Evolutionary conservation across 2,329 filamentous ascomycete species (phyloP), one percentile per base, ranked within the genome.

Genomic region (Colletotrichum cuscutae): DNA sequence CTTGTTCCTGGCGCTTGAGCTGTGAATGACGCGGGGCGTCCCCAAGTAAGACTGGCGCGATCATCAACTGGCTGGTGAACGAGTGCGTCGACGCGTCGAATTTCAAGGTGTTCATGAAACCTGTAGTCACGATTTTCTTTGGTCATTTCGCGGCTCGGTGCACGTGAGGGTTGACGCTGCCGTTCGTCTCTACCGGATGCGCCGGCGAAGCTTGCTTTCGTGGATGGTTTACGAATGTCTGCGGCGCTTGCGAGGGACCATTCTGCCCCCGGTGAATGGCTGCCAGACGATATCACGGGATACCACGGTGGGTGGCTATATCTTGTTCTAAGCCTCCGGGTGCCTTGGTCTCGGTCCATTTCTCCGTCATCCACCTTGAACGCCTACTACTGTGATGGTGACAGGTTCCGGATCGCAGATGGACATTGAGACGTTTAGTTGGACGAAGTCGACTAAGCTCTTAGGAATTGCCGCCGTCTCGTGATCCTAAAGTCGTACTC

Each of bases 1-100:
- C 67, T 69, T 46, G 71, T 73, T 71, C 67, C 71, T 73, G 67
- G 71, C 67, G 66, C 66, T 71, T 65, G 60, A 30, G 49, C 52
- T 46, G 24, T 58, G 53, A 58, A 32, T 22, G 63, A 46, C 35
- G 63, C 52, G 28, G n/a, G 28, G 24, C 12, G 52, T 9, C 60
- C n/a, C 24, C 28, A 53, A 8, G 35, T n/a, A 49, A 49, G 19
- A 19, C 42, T 19, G 19, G n/a, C 60, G 13, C 28, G 60, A 53
- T 35, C 15, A 42, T 22, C 9, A 53, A 35, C 28, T 32, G n/a
- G 28, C 15, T 22, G 42, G 24, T 3, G 60, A 28, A 22, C 13
- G 5, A 19, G 7, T 7, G 46, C n/a, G 24, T 28, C 61, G 46
- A 28, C 28, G 61, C 46, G 28, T 37, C 46, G 61, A 28, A 22